Percentiles rank a stretch among this genome's conserved stretches.
Conservation (phyloP, 352 stramenopile genomes). For the Globisporangium radiosum region DNA sequence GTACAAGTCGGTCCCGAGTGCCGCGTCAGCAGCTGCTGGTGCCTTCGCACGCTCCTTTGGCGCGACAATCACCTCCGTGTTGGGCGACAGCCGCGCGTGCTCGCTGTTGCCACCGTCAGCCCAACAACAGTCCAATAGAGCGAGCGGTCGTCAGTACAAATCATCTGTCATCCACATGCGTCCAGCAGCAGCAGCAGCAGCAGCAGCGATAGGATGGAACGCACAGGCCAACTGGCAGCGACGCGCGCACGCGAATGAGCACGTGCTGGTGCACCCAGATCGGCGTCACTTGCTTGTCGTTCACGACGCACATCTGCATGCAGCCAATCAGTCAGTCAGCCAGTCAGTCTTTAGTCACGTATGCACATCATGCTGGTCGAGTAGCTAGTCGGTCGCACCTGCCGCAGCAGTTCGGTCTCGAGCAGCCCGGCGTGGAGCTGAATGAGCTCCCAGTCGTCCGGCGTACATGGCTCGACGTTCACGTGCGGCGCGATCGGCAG, state of each 20-base stretch:
- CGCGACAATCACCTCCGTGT: slow-evolving; percentile 71
- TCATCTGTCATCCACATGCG: background rate
- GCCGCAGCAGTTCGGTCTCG: slow-evolving; percentile 74
- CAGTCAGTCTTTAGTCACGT: background rate
- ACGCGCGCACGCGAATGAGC: slow-evolving; percentile 57
- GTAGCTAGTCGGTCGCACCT: slow-evolving; percentile 30
- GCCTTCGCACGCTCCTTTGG: slow-evolving; percentile 56
- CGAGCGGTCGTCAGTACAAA: background rate
- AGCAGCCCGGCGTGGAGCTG: slow-evolving; percentile 80
- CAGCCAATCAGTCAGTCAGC: background rate
- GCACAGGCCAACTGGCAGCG: slow-evolving; percentile 61
- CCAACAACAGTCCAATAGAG: too few relatives aligned
- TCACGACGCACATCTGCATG: slow-evolving; percentile 77
- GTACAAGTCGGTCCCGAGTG: slow-evolving; percentile 45
- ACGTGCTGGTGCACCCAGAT: slow-evolving; percentile 80
- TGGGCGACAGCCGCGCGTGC: slow-evolving; percentile 55
- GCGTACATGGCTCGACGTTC: slow-evolving; percentile 77
- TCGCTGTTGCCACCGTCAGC: slow-evolving; percentile 25
- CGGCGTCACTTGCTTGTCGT: slow-evolving; percentile 78
- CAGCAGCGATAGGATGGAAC: slow-evolving; percentile 2
- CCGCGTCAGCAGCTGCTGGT: slow-evolving; percentile 10
- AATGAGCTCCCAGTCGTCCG: slow-evolving; percentile 89
- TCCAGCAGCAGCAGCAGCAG: background rate
- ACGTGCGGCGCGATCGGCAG: slow-evolving; percentile 64
- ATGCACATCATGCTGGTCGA: too few relatives aligned